Evolutionary conservation across 2,329 filamentous ascomycete species (phyloP), one percentile per base, ranked within the genome.

Genomic region (Chaetomiaceae sp.): DNA sequence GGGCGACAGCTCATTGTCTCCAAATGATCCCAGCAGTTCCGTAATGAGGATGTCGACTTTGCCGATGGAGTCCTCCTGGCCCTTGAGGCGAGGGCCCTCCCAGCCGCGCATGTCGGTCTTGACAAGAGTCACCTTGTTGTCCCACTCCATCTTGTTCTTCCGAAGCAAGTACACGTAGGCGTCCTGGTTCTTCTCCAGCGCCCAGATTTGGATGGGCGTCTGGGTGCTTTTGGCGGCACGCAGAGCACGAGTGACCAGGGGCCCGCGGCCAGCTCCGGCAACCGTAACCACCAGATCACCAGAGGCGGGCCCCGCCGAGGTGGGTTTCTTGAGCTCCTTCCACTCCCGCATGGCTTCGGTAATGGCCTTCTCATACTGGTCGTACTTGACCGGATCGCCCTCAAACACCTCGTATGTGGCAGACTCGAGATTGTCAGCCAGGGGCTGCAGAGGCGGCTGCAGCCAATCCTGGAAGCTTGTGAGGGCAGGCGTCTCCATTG

Each of bases 361-460:
- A 50, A 95, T 86, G 13, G 93, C 93, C 40, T 79, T 76, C 67
- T 97, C 90, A 65, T 99, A 99, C 77, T 92, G 95, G 57, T 90
- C 84, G 66, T 99, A 99, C 70, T 99, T 99, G 70, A 99, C 87
- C 0, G 93, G 93, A 58, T 99, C 95, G 60, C 95, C 95, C 67
- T 99, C 93, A 63, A 99, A 99, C 2, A 97, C 92, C 66, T 99
- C 93, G 67, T 99, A 99, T 0, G 93, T 99, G 37, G 95, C 87
- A 41, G 90, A 96, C 67, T 99, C 95, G 13, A 99, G 77, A 61
- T 99, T 99, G 68, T 99, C 93, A 0, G 92, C 92, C 13, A 99
- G 76, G 0, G 93, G 93, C 66, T 99, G 95, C 35, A 99, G 75
- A 2, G 93, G 93, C 2, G 91, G 91, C 67, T 99, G 93, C 10